These are phyloP conservation scores for Ceratocystis huliohia DNA, from an alignment of 2,329 filamentous ascomycete genomes.

Conservation along the genomic window DNA sequence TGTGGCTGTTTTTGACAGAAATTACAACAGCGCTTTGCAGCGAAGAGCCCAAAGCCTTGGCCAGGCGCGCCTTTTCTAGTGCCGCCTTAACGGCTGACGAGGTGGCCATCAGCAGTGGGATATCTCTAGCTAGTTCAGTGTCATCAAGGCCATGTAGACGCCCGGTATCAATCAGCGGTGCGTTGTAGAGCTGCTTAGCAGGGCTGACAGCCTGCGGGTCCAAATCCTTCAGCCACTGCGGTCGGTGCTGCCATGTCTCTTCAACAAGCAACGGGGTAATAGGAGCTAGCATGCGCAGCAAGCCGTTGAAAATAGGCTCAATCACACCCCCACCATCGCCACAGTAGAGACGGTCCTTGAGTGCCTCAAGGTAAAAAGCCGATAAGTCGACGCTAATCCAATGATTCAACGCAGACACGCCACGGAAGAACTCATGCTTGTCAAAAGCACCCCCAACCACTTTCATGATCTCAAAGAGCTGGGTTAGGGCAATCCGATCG, in stretches of 20 bases:
- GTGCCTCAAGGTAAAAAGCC: conserved; percentile 82
- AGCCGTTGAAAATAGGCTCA: conserved; percentile 54
- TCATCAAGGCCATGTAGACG: conserved; percentile 30
- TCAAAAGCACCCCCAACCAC: conserved; percentile 53
- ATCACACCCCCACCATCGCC: conserved; percentile 54
- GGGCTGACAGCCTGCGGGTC: conserved; percentile 27
- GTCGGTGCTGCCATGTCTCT: conserved; percentile 72
- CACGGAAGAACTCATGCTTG: conserved; percentile 73
- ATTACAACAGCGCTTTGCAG: conserved; percentile 57
- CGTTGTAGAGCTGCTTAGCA: conserved; percentile 36
- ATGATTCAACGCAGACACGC: conserved; percentile 56
- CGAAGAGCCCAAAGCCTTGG: conserved; percentile 65
- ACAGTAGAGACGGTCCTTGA: conserved; percentile 88
- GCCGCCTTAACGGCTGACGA: conserved; percentile 59
- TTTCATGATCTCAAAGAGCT: conserved; percentile 53
- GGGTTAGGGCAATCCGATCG: conserved; percentile 65
- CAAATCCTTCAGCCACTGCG: conserved; percentile 41
- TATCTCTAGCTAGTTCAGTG: conserved; percentile 23
- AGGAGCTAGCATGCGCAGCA: conserved; percentile 68
- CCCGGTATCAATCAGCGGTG: conserved; percentile 32
- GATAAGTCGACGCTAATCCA: conserved; percentile 78
- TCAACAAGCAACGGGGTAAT: conserved; percentile 74
- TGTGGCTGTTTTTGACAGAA: conserved; percentile 36
- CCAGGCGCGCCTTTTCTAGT: conserved; percentile 58
- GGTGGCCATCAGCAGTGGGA: conserved; percentile 40